phyloP scores from a whole-genome alignment of 306 rosid genomes.

The Malus orientalis region DNA sequence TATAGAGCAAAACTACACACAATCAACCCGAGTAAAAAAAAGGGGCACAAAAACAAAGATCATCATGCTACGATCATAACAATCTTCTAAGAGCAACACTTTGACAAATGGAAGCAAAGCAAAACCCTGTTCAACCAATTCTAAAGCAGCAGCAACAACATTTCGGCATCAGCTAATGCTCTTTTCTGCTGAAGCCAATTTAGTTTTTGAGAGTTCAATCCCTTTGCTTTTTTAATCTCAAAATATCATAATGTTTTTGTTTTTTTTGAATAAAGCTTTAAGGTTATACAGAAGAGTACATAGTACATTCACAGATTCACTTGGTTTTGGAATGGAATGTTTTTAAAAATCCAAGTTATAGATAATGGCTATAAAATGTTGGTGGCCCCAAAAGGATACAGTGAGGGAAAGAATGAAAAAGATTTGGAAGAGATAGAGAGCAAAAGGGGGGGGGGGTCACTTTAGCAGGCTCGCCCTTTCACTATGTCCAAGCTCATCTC shows the following conservation, averaged over 20 bases:
- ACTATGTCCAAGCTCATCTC: conserved; percentile 93
- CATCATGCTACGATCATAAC: neutral
- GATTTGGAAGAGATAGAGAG: neutral
- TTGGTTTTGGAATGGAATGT: neutral
- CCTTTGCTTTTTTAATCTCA: neutral
- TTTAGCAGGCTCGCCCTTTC: conserved; percentile 47
- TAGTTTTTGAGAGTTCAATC: neutral
- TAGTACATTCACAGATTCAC: conserved; percentile 8
- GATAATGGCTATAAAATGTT: neutral
- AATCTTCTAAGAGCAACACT: neutral
- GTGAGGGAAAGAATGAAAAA: conserved; percentile 9
- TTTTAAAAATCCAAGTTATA: neutral
- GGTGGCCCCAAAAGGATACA: conserved; percentile 5
- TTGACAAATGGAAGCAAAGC: neutral
- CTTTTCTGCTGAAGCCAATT: neutral
- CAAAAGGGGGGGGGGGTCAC: neutral
- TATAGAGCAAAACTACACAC: neutral
- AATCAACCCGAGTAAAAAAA: neutral
- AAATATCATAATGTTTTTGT: neutral
- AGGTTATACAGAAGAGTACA: conserved; percentile 5
- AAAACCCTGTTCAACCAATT: neutral
- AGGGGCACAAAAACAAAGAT: neutral
- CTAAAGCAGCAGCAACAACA: neutral
- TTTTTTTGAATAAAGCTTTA: neutral
- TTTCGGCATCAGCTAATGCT: neutral